These are phyloP conservation scores for Luffa aegyptiaca DNA, from an alignment of 306 rosid species.

Conservation along the genomic window DNA sequence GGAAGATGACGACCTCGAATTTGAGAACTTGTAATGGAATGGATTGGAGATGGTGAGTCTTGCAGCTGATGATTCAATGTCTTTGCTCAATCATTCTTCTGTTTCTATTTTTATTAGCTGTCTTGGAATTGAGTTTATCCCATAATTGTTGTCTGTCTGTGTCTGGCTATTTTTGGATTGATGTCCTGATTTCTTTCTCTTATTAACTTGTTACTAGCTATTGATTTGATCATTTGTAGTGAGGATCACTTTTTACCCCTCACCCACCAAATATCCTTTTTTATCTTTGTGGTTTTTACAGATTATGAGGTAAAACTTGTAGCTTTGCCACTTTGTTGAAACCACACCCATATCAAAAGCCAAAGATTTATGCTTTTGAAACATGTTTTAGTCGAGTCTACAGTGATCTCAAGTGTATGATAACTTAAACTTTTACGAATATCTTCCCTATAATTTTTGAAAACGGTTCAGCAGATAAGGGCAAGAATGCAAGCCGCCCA, in stretches of 20 bases:
- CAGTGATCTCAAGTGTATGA: background rate
- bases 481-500: too few species aligned
- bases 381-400: background rate
- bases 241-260: background rate
- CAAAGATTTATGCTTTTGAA: background rate
- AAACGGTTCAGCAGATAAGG: too few species aligned
- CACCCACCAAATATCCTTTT: background rate
- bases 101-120: background rate
- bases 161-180: background rate
- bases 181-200: background rate
- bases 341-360: background rate
- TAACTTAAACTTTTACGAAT: background rate
- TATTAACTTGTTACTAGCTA: background rate
- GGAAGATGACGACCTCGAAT: slow-evolving; percentile 88
- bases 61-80: background rate
- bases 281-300: background rate
- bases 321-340: background rate
- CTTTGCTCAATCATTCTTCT: background rate
- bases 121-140: background rate
- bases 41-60: slow-evolving; percentile 82
- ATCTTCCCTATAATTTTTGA: background rate
- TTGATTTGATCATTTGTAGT: background rate
- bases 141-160: background rate
- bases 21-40: slow-evolving; percentile 70
- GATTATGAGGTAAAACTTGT: background rate